Conservation (phyloP, 2,329 filamentous ascomycete species). For the Aspergillus alliaceus region DNA sequence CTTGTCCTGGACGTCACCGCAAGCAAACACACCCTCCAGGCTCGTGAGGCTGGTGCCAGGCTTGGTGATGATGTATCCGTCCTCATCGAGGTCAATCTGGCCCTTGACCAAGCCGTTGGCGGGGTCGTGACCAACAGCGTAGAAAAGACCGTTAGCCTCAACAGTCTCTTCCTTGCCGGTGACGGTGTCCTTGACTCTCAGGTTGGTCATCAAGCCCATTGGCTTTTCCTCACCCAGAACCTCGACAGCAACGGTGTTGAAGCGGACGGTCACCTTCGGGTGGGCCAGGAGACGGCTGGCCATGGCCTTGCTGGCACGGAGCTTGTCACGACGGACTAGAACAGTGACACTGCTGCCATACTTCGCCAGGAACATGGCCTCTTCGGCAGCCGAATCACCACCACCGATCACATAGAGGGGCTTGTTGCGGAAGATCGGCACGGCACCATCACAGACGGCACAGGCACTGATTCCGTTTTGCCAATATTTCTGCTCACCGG, state of each 20-base stretch:
- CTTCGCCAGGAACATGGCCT: slow-evolving; percentile 96
- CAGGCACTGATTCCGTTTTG: slow-evolving; percentile 95
- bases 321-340: slow-evolving; percentile 80
- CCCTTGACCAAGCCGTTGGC: slow-evolving; percentile 88
- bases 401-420: slow-evolving; percentile 94
- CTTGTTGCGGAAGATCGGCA: slow-evolving; percentile 97
- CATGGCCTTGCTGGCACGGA: slow-evolving; percentile 90
- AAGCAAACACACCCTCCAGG: slow-evolving; percentile 89
- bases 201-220: slow-evolving; percentile 78
- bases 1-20: slow-evolving; percentile 98
- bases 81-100: slow-evolving; percentile 81
- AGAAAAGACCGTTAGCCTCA: slow-evolving; percentile 90
- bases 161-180: slow-evolving; percentile 79
- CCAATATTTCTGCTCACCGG: slow-evolving; percentile 95
- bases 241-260: slow-evolving; percentile 78
- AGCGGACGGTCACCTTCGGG: slow-evolving; percentile 87
- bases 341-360: slow-evolving; percentile 95
- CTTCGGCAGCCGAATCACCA: slow-evolving; percentile 94
- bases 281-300: slow-evolving; percentile 77
- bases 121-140: slow-evolving; percentile 95
- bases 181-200: slow-evolving; percentile 77
- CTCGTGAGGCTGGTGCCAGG: slow-evolving; percentile 87
- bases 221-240: slow-evolving; percentile 78
- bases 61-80: slow-evolving; percentile 87
- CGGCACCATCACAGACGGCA: slow-evolving; percentile 94